Evolutionary conservation across 2,329 filamentous ascomycete genomes (phyloP).

Genomic region (Exophiala sp.): DNA sequence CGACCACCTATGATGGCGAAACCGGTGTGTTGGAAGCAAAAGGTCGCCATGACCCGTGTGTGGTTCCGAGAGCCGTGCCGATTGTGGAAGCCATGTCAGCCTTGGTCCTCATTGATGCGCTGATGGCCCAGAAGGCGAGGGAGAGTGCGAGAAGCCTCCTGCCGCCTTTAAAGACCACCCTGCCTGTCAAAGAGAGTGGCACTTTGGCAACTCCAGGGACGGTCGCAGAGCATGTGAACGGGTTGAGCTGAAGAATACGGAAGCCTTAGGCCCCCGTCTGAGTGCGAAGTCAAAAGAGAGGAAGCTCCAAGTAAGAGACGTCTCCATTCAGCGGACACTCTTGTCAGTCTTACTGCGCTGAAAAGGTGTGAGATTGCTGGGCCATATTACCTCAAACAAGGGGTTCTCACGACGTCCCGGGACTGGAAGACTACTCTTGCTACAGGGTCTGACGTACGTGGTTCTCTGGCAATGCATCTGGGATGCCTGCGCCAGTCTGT

Average conservation of each 20-base stretch:
- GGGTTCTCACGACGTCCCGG: too few relatives aligned
- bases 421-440: too few relatives aligned
- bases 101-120: constrained; percentile 76
- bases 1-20: constrained; percentile 68
- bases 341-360: too few relatives aligned
- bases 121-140: constrained; percentile 71
- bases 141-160: constrained; percentile 39
- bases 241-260: constrained; percentile 2
- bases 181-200: constrained; percentile 23
- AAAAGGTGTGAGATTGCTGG: too few relatives aligned
- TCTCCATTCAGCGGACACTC: too few relatives aligned
- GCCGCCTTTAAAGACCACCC: constrained; percentile 18
- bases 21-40: constrained; percentile 81
- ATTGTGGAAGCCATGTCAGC: constrained; percentile 78
- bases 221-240: constrained; percentile 19
- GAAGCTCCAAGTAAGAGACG: too few relatives aligned
- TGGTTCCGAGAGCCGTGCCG: constrained; percentile 76
- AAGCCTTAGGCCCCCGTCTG: too few relatives aligned
- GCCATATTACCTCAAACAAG: too few relatives aligned
- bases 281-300: too few relatives aligned
- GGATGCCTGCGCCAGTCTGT: neutral
- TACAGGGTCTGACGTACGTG: neutral
- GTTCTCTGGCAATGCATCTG: neutral
- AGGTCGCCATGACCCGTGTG: constrained; percentile 89
- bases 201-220: constrained; percentile 20